A percentile compares a stretch with the other conserved stretches of the same genome.
Evolutionary conservation across 192 early-diverging fungal genomes (phyloP).

Genomic region (Umbelopsis sp.): DNA sequence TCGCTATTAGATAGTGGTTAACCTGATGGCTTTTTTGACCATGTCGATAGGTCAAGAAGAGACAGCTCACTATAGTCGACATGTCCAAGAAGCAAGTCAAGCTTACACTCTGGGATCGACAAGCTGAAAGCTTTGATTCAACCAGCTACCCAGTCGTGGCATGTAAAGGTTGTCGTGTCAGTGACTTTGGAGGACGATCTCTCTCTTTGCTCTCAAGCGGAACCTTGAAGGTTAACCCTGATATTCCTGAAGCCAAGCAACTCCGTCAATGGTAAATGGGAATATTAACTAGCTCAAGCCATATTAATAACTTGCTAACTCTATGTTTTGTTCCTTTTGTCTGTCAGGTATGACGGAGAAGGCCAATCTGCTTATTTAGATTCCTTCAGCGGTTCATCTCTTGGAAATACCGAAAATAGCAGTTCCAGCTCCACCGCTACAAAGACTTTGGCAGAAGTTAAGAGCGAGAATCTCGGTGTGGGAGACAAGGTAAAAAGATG

Average conservation of each 20-base stretch:
- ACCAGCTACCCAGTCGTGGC: slow-evolving; percentile 65
- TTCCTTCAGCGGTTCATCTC: not conserved
- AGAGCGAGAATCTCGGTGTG: slow-evolving; percentile 68
- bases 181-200: slow-evolving; percentile 81
- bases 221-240: slow-evolving; percentile 66
- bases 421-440: slow-evolving; percentile 39
- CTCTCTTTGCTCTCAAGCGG: slow-evolving; percentile 54
- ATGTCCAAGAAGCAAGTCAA: slow-evolving; percentile 66
- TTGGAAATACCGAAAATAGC: slow-evolving; percentile 1
- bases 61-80: slow-evolving; percentile 85
- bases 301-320: not conserved
- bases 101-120: slow-evolving; percentile 86
- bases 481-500: slow-evolving; percentile 54
- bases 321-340: not conserved
- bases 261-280: slow-evolving; percentile 73
- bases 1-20: not conserved
- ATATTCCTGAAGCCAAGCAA: slow-evolving; percentile 70
- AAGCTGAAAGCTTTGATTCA: slow-evolving; percentile 68
- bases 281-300: not conserved
- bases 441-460: slow-evolving; percentile 70
- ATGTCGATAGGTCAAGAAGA: slow-evolving; percentile 64
- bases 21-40: not conserved
- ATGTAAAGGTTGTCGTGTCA: slow-evolving; percentile 83
- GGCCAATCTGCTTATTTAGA: not conserved
- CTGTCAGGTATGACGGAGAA: not conserved